phyloP scores from a whole-genome alignment of 768 basidiomycete genomes.

The Amanita pseudoporphyria region DNA sequence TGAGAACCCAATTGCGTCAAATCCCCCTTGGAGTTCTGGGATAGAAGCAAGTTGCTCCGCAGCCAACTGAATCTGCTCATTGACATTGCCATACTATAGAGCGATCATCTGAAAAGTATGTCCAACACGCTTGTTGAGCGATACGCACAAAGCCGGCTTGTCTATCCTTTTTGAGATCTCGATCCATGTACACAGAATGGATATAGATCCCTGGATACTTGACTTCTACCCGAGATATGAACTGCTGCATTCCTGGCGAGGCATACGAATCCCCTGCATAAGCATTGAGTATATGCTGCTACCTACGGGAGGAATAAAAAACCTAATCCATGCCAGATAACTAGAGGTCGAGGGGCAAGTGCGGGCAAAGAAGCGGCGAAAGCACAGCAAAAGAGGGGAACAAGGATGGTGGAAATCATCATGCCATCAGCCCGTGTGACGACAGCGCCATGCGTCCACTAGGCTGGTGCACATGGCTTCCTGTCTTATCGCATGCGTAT shows the following conservation, averaged over 20 bases:
- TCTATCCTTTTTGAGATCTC: slow-evolving; percentile 52
- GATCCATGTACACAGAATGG: slow-evolving; percentile 61
- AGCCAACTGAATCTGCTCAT: slow-evolving; percentile 58
- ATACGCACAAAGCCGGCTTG: slow-evolving; percentile 63
- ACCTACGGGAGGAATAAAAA: slow-evolving; percentile 1
- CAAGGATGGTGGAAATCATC: background rate
- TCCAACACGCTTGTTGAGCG: background rate
- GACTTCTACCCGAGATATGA: slow-evolving; percentile 45
- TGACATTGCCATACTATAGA: slow-evolving; percentile 65
- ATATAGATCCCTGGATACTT: slow-evolving; percentile 71
- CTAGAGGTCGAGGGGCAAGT: slow-evolving; percentile 38
- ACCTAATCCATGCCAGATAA: slow-evolving; percentile 72
- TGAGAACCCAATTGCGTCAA: slow-evolving; percentile 84
- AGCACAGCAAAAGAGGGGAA: background rate
- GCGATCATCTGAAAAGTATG: background rate
- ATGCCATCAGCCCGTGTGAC: background rate
- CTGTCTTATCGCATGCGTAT: no score
- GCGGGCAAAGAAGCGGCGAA: background rate
- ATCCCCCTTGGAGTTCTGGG: slow-evolving; percentile 57
- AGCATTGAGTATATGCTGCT: slow-evolving; percentile 28
- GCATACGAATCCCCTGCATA: slow-evolving; percentile 59
- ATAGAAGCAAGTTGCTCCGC: slow-evolving; percentile 55
- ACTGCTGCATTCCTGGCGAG: slow-evolving; percentile 65
- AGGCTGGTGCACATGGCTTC: no score
- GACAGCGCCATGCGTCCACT: background rate